A percentile compares a stretch with the other conserved stretches of the same genome.
These are phyloP conservation scores for Beauveria bassiana DNA, from an alignment of 2,329 filamentous ascomycete genomes.

Conservation along the genomic window DNA sequence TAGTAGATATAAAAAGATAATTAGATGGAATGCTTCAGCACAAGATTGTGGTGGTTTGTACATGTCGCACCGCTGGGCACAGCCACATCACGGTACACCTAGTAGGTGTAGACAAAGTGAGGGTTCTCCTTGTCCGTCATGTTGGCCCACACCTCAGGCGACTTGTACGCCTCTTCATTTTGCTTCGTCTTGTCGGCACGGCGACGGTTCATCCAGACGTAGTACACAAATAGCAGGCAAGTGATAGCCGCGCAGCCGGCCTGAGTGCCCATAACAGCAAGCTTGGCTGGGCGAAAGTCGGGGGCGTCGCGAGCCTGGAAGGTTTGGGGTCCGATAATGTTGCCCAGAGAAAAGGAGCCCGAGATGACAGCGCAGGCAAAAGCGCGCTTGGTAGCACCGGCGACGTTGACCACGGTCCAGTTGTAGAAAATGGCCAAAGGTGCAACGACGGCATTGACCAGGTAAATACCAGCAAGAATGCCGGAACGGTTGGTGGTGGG, in stretches of 20 bases:
- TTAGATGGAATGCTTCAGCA: neutral
- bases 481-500: constrained; percentile 37
- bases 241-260: constrained; percentile 34
- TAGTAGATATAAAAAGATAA: neutral
- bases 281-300: constrained; percentile 44
- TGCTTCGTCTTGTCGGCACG: constrained; percentile 23
- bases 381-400: constrained; percentile 44
- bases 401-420: constrained; percentile 43
- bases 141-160: constrained; percentile 36
- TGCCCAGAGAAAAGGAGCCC: constrained; percentile 44
- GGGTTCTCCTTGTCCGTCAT: constrained; percentile 52
- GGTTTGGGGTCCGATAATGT: constrained; percentile 50
- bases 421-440: constrained; percentile 39
- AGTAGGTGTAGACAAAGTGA: constrained; percentile 46
- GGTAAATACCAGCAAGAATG: constrained; percentile 40
- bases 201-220: constrained; percentile 39
- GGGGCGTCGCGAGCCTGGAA: constrained; percentile 46
- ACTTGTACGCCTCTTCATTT: constrained; percentile 33
- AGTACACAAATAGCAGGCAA: constrained; percentile 40
- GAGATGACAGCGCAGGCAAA: constrained; percentile 42
- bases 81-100: neutral
- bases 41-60: neutral
- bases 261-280: constrained; percentile 46
- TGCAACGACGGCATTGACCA: constrained; percentile 42
- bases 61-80: neutral